Conservation (phyloP, 2,329 filamentous ascomycete species). For the Stromatinia cepivora region DNA sequence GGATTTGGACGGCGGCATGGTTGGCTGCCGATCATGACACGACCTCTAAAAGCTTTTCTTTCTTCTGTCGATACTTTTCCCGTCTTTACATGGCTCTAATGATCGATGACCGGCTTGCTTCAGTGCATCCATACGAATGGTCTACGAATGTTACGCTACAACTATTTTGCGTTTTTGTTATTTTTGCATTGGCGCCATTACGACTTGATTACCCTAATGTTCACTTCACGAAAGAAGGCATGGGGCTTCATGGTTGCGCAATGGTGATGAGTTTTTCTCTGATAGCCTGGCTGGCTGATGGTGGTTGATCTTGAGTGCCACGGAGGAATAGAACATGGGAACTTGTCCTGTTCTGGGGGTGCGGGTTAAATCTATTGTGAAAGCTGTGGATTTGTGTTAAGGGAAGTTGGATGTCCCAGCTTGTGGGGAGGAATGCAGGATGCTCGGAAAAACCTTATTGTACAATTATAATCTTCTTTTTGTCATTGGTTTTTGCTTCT, state of each 20-base stretch:
- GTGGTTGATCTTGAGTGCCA: conserved; percentile 28
- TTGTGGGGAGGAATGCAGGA: conserved; percentile 28
- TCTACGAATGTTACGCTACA: conserved; percentile 22
- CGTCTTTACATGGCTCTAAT: conserved; percentile 17
- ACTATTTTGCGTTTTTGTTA: conserved; percentile 2
- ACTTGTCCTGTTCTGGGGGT: conserved; percentile 8
- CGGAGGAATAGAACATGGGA: conserved; percentile 18
- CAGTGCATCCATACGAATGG: conserved; percentile 19
- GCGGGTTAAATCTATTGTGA: conserved; percentile 4
- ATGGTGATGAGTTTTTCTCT: conserved; percentile 27
- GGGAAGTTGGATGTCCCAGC: conserved; percentile 11
- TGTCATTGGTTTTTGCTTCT: conserved; percentile 5
- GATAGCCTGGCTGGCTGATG: conserved; percentile 39
- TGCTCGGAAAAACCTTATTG: conserved; percentile 34
- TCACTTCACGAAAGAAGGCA: not conserved
- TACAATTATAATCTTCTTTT: conserved; percentile 41
- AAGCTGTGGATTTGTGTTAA: conserved; percentile 17
- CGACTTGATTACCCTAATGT: conserved; percentile 13
- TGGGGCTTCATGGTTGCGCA: conserved; percentile 19
- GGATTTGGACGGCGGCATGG: conserved; percentile 26
- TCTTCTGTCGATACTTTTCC: conserved; percentile 23
- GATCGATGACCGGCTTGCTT: conserved; percentile 23
- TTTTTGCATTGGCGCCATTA: conserved; percentile 18
- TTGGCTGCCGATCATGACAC: conserved; percentile 13
- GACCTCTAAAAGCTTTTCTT: conserved; percentile 21